phyloP scores from a whole-genome alignment of 2,329 filamentous ascomycete genomes.

The Pestalotiopsis sp. region DNA sequence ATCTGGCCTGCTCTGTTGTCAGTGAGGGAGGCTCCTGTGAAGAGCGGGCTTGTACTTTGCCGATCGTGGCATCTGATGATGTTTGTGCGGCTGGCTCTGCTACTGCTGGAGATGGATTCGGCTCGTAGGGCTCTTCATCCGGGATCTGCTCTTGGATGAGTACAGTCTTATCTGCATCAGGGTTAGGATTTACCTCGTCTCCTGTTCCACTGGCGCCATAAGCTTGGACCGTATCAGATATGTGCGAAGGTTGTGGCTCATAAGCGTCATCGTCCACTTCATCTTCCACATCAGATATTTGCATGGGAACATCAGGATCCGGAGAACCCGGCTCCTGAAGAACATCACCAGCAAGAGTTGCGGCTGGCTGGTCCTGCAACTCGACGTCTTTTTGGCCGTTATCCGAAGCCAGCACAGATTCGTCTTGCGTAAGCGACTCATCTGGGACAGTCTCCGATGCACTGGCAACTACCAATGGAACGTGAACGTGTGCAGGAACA shows the following conservation, averaged over 20 bases:
- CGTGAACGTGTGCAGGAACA: not conserved
- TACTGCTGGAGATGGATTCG: slow-evolving; percentile 18
- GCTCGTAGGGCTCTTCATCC: slow-evolving; percentile 25
- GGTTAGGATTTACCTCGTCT: slow-evolving; percentile 21
- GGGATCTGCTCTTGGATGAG: slow-evolving; percentile 19
- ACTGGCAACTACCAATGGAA: not conserved
- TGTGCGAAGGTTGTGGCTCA: slow-evolving; percentile 16
- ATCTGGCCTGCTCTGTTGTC: slow-evolving; percentile 28
- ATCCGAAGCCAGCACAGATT: not conserved
- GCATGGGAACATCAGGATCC: slow-evolving; percentile 14
- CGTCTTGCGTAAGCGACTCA: not conserved
- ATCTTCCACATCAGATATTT: slow-evolving; percentile 13
- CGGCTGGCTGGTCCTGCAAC: not conserved
- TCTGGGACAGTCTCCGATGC: not conserved
- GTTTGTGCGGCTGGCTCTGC: slow-evolving; percentile 12
- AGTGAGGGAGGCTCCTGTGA: slow-evolving; percentile 31
- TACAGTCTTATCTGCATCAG: slow-evolving; percentile 8
- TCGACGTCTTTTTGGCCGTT: not conserved
- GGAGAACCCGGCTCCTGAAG: not conserved
- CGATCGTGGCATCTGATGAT: slow-evolving; percentile 19
- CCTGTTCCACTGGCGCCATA: slow-evolving; percentile 16
- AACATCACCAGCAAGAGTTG: not conserved
- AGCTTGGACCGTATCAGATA: slow-evolving; percentile 20
- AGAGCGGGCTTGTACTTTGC: slow-evolving; percentile 34
- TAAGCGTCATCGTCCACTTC: not conserved